Conservation (phyloP, 805 yeast species). For the Debaryomyces maramus region DNA sequence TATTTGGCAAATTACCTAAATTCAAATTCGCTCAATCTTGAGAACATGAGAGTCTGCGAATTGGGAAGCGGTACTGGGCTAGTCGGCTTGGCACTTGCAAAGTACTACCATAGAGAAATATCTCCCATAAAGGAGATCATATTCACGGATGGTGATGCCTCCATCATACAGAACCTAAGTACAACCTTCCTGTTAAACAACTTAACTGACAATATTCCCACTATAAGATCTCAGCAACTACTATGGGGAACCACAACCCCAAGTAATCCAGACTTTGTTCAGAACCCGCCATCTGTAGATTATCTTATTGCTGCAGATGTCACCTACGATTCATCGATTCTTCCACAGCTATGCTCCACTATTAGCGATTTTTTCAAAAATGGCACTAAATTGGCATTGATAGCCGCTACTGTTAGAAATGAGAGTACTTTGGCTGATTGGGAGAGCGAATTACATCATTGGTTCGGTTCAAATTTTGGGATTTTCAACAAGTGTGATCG, state of each 20-base stretch:
- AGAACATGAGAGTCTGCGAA: conserved; percentile 52
- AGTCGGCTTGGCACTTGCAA: conserved; percentile 53
- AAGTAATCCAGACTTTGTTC: conserved; percentile 33
- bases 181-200: conserved; percentile 49
- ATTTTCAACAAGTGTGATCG: conserved; percentile 10
- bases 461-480: conserved; percentile 22
- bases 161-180: conserved; percentile 48
- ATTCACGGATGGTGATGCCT: conserved; percentile 69
- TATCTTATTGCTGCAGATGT: conserved; percentile 82
- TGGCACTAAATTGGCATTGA: conserved; percentile 34
- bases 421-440: conserved; percentile 30
- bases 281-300: conserved; percentile 37
- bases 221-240: conserved; percentile 31
- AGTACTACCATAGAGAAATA: conserved; percentile 17
- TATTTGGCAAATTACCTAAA: conserved; percentile 56
- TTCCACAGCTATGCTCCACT: conserved; percentile 55
- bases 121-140: conserved; percentile 27
- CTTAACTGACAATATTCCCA: conserved; percentile 9
- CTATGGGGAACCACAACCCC: conserved; percentile 55
- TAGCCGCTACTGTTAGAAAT: conserved; percentile 80
- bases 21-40: conserved; percentile 13
- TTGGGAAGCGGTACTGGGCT: conserved; percentile 92
- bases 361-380: conserved; percentile 37
- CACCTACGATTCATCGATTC: conserved; percentile 69
- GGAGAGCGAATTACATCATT: conserved; percentile 24